Conservation (phyloP, 2,329 filamentous ascomycete species). For the Clathrospora elynae region DNA sequence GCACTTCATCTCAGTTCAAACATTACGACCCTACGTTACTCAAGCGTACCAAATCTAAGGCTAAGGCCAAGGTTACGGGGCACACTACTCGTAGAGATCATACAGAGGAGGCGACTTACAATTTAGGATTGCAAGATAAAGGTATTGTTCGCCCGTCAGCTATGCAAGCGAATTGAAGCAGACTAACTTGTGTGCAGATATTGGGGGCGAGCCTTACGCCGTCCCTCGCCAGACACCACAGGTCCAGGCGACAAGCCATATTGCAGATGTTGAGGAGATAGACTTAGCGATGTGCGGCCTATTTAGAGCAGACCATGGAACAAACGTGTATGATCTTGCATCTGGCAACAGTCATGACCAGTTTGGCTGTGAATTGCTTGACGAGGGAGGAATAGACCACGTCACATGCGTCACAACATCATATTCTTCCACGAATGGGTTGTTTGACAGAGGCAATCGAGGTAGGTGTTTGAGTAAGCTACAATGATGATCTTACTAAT, state of each 20-base stretch:
- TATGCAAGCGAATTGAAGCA: not conserved
- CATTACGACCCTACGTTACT: too few relatives aligned
- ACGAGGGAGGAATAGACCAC: not conserved
- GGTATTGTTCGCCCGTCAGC: not conserved
- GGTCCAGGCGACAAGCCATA: not conserved
- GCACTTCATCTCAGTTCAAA: too few relatives aligned
- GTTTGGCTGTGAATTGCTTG: not conserved
- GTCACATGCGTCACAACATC: too few relatives aligned
- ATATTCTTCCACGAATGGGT: not conserved
- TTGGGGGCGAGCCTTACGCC: not conserved
- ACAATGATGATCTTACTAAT: not conserved
- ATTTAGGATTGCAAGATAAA: conserved; percentile 1
- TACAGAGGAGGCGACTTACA: not conserved
- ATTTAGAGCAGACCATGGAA: not conserved
- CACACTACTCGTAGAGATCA: not conserved
- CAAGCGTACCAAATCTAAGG: too few relatives aligned
- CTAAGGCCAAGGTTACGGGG: not conserved
- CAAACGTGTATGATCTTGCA: not conserved
- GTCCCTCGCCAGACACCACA: not conserved
- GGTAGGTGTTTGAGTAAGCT: conserved; percentile 6
- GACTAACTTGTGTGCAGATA: conserved; percentile 2
- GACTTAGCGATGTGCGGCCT: not conserved
- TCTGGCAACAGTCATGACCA: not conserved
- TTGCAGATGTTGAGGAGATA: not conserved
- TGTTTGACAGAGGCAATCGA: too few relatives aligned